Conservation (phyloP, 768 basidiomycete genomes). For the Termitomyces sp. region DNA sequence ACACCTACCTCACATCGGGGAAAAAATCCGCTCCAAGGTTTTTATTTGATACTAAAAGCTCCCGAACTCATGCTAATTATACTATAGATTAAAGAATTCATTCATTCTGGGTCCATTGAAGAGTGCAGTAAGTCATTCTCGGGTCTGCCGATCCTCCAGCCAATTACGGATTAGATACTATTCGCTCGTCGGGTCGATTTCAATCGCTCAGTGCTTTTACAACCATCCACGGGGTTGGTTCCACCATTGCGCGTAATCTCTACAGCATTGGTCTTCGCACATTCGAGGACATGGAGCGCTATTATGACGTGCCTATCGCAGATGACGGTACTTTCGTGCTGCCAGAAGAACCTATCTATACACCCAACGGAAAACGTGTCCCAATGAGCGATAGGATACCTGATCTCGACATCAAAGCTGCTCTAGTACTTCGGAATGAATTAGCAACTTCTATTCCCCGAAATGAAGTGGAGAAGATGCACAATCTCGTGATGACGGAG, state of each 20-base stretch:
- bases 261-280: conserved; percentile 66
- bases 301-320: conserved; percentile 46
- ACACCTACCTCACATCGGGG: conserved; percentile 46
- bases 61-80: background rate
- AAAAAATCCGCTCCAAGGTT: conserved; percentile 50
- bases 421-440: conserved; percentile 56
- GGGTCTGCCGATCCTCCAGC: background rate
- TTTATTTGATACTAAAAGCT: background rate
- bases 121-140: conserved; percentile 49
- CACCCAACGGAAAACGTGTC: conserved; percentile 27
- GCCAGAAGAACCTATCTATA: conserved; percentile 19
- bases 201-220: conserved; percentile 54
- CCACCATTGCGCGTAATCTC: conserved; percentile 61
- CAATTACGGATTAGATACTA: conserved; percentile 35
- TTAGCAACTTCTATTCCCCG: conserved; percentile 58
- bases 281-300: conserved; percentile 63
- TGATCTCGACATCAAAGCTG: conserved; percentile 48
- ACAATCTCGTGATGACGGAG: conserved; percentile 62
- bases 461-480: conserved; percentile 76
- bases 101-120: conserved; percentile 47
- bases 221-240: conserved; percentile 71
- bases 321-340: background rate
- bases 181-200: conserved; percentile 49
- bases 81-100: conserved; percentile 59
- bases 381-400: conserved; percentile 18